Evolutionary conservation across 2,329 filamentous ascomycete species (phyloP), one percentile per base, ranked within the genome.

Genomic region (Fusarium guadeloupense): DNA sequence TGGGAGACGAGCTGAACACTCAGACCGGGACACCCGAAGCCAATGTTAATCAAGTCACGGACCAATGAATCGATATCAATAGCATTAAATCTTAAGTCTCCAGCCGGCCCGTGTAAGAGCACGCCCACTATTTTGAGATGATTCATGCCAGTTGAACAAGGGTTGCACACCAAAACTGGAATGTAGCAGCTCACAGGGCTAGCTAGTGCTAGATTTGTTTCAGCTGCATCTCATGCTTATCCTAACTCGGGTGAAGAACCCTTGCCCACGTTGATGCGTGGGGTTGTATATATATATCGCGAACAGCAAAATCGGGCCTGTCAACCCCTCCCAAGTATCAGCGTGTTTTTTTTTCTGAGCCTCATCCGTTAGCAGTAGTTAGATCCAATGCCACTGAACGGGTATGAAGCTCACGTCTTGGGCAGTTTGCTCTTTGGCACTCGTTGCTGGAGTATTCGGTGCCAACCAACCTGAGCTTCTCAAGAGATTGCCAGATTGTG

Each of bases 351-450:
- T 39, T 23, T 14, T 33, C 21, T 28, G 28, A n/a, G 33, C 41
- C 48, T 30, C 34, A 30, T 33, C 25, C 38, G n/a, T 20, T 21
- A 10, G n/a, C 16, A 28, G 26, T 20, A 50, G 34, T 44, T 39
- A 50, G 56, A 43, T 43, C 49, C 60, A 40, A 65, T 64, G 60
- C 56, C 28, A 64, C 35, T 58, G 47, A 31, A 58, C 34, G 62
- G 61, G 56, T 50, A 64, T 64, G 61, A 65, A 47, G 56, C 40
- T 64, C 38, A 47, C 50, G 40, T 57, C 35, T 57, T 62, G 61
- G 61, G 61, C 61, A 40, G 35, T 62, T 34, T 61, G 56, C 44
- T 62, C 51, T 33, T 10, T 56, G 39, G 51, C 54, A 38, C 47
- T 65, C 40, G 34, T 53, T 44, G 42, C 46, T 65, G 38, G 56